Percentiles rank a stretch among this genome's conserved stretches.
Conservation (phyloP, 2,329 filamentous ascomycete species). For the Cytospora mali region DNA sequence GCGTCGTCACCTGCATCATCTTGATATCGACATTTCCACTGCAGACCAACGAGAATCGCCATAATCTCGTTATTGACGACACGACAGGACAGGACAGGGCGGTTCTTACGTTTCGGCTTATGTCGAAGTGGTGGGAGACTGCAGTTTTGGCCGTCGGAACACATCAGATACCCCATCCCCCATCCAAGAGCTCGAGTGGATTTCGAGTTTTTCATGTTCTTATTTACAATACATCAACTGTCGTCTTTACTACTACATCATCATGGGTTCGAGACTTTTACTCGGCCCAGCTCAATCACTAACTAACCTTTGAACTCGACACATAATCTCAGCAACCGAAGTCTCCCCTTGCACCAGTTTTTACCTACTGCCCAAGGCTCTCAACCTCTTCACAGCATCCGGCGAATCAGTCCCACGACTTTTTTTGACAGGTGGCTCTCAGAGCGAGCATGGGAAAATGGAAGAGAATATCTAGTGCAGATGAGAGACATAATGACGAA, state of each 20-base stretch:
- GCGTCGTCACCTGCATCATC: constrained; percentile 25
- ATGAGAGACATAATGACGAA: constrained; percentile 28
- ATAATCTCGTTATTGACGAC: constrained; percentile 30
- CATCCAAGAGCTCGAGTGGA: constrained; percentile 15
- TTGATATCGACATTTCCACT: constrained; percentile 24
- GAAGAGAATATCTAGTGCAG: constrained; percentile 28
- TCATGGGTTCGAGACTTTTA: constrained; percentile 7
- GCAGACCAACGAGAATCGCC: constrained; percentile 29
- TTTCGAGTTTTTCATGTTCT: constrained; percentile 15
- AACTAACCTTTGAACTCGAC: constrained; percentile 22
- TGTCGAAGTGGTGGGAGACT: constrained; percentile 18
- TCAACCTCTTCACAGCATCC: constrained; percentile 21
- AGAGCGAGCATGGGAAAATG: constrained; percentile 20
- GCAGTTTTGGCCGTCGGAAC: constrained; percentile 28
- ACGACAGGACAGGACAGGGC: constrained; percentile 25
- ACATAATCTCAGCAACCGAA: constrained; percentile 22
- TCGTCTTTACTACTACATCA: constrained; percentile 18
- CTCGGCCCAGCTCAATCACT: constrained; percentile 22
- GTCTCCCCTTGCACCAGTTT: constrained; percentile 23
- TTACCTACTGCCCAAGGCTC: constrained; percentile 16
- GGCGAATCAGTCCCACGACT: constrained; percentile 11
- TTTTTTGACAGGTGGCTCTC: constrained; percentile 19
- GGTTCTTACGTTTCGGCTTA: constrained; percentile 19
- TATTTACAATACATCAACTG: constrained; percentile 19
- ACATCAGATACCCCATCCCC: constrained; percentile 28